These are phyloP conservation scores for Picea glauca DNA, from an alignment of 75 land plant genomes.

Conservation along the genomic window DNA sequence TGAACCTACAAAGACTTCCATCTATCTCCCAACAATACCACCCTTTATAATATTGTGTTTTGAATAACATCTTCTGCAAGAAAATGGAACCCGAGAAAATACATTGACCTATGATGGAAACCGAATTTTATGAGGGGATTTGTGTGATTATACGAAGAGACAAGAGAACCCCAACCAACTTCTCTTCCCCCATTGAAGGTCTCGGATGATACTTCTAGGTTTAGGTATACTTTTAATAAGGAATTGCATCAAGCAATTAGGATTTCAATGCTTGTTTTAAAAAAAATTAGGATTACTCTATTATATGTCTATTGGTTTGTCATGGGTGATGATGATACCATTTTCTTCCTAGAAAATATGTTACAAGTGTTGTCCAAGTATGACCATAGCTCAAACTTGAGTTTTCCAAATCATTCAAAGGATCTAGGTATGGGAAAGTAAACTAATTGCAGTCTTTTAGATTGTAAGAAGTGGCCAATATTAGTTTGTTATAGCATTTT, in stretches of 20 bases:
- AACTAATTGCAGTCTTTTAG: too few relatives aligned
- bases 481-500: too few relatives aligned
- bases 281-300: conserved; percentile 37
- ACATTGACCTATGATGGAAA: conserved; percentile 40
- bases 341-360: conserved; percentile 45
- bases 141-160: conserved; percentile 29
- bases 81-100: conserved; percentile 25
- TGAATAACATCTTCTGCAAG: conserved; percentile 31
- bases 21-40: not conserved
- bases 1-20: too few relatives aligned
- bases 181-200: conserved; percentile 28
- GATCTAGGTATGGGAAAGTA: too few relatives aligned
- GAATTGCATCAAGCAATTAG: conserved; percentile 52
- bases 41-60: conserved; percentile 8
- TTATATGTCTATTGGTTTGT: conserved; percentile 26
- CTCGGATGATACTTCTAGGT: conserved; percentile 46
- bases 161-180: not conserved
- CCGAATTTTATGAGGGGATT: conserved; percentile 32
- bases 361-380: conserved; percentile 35
- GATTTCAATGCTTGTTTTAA: conserved; percentile 64
- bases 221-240: conserved; percentile 38
- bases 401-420: too few relatives aligned
- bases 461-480: too few relatives aligned
- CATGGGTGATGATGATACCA: conserved; percentile 43
- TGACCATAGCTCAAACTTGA: conserved; percentile 14